Conservation (phyloP, 2,329 filamentous ascomycete species). For the Phyllosticta citribraziliensis region DNA sequence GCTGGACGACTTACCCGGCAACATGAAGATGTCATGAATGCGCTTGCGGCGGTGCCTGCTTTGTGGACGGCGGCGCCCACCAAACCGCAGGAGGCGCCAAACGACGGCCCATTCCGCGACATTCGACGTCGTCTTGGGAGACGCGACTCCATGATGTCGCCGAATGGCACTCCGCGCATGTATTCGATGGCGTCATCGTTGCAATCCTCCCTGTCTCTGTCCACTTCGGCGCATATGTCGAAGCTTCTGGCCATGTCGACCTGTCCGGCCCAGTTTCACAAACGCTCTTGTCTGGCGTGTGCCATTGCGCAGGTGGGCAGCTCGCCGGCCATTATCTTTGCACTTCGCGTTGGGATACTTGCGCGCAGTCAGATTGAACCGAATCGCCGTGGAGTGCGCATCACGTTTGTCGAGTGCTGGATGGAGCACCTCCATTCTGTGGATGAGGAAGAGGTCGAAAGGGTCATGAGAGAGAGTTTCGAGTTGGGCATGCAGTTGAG, state of each 20-base stretch:
- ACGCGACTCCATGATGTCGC: background rate
- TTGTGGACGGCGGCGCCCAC: background rate
- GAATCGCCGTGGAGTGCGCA: background rate
- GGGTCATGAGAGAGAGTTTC: background rate
- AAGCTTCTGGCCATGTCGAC: background rate
- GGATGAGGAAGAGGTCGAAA: background rate
- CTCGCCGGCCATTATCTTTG: background rate
- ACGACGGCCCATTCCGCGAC: background rate
- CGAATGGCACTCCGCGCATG: background rate
- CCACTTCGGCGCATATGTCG: background rate
- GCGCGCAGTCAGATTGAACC: background rate
- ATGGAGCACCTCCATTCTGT: background rate
- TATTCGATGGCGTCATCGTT: background rate
- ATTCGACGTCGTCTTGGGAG: background rate
- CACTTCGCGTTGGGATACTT: background rate
- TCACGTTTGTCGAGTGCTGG: background rate
- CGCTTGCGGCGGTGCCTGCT: background rate
- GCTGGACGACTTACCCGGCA: background rate
- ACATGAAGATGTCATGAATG: background rate
- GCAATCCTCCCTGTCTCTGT: background rate
- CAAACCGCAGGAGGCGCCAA: background rate
- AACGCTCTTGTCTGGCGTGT: background rate
- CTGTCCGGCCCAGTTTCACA: background rate
- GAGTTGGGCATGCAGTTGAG: background rate
- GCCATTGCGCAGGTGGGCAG: background rate